Evolutionary conservation across 2,329 filamentous ascomycete species (phyloP).

Genomic region (Paraphaeosphaeria minitans): DNA sequence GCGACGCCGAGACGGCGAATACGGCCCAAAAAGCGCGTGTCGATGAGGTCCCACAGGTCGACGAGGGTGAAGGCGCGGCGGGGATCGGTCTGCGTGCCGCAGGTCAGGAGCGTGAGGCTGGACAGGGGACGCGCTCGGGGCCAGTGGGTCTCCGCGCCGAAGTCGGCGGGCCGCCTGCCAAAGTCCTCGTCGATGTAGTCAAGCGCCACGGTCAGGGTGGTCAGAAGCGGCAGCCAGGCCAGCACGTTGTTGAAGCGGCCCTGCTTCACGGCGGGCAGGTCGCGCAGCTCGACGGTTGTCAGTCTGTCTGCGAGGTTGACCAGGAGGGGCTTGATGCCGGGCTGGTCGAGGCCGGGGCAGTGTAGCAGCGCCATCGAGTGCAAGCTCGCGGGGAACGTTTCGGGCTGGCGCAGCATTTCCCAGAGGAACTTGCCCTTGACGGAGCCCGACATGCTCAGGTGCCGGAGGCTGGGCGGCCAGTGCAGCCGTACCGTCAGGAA

Average conservation of each 20-base stretch:
- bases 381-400: conserved; percentile 38
- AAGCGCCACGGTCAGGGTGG: conserved; percentile 49
- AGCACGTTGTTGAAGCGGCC: conserved; percentile 50
- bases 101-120: conserved; percentile 48
- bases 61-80: conserved; percentile 48
- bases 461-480: conserved; percentile 53
- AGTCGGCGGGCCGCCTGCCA: conserved; percentile 30
- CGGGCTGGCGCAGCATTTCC: conserved; percentile 40
- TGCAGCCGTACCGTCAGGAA: conserved; percentile 30
- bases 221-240: conserved; percentile 47
- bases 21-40: conserved; percentile 48
- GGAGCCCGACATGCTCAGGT: conserved; percentile 52
- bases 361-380: conserved; percentile 47
- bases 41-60: conserved; percentile 49
- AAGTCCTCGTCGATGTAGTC: conserved; percentile 55
- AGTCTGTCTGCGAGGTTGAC: conserved; percentile 38
- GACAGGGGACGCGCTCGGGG: conserved; percentile 40
- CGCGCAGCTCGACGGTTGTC: conserved; percentile 45
- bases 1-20: conserved; percentile 47
- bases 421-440: conserved; percentile 51
- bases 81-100: conserved; percentile 39
- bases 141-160: conserved; percentile 19
- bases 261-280: conserved; percentile 48
- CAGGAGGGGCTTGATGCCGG: conserved; percentile 47
- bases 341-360: conserved; percentile 47